Conservation (phyloP, 768 basidiomycete species). For the Lactarius pseudohatsudake region DNA sequence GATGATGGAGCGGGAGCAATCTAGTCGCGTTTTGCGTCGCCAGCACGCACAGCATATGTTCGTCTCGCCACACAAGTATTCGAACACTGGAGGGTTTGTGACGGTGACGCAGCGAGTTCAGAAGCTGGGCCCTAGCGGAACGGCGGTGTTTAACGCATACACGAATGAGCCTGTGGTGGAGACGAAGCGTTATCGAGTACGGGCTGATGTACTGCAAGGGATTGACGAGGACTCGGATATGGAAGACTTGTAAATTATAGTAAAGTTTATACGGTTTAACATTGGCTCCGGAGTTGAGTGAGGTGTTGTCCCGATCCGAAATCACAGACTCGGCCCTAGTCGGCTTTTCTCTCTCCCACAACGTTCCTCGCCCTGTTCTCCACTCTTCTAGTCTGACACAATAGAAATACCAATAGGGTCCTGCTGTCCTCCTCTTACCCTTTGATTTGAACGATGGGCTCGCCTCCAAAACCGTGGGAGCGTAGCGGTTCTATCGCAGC, state of each 20-base stretch:
- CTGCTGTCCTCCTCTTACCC: constrained; percentile 11
- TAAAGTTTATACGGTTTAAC: not conserved
- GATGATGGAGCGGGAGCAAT: not conserved
- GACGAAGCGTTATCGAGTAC: constrained; percentile 10
- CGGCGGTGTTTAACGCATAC: constrained; percentile 6
- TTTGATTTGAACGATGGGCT: constrained; percentile 54
- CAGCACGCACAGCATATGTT: not conserved
- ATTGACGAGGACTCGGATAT: constrained; percentile 5
- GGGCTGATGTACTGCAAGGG: not conserved
- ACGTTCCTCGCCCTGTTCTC: too few relatives aligned
- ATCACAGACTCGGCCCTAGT: not conserved
- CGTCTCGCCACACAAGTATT: not conserved
- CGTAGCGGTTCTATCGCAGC: constrained; percentile 41
- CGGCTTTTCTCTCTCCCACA: not conserved
- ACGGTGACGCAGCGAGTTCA: constrained; percentile 5
- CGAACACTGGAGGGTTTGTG: not conserved
- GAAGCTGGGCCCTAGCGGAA: constrained; percentile 18
- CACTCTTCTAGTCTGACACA: not conserved
- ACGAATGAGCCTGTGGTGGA: constrained; percentile 8
- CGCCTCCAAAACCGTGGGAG: constrained; percentile 92
- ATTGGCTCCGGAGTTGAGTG: not conserved
- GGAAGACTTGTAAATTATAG: not conserved
- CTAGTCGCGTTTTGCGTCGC: not conserved
- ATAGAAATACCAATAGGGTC: not conserved
- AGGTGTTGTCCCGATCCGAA: not conserved